These are phyloP conservation scores for Iberis pinnata DNA, from an alignment of 345 rosid species.

Conservation along the genomic window DNA sequence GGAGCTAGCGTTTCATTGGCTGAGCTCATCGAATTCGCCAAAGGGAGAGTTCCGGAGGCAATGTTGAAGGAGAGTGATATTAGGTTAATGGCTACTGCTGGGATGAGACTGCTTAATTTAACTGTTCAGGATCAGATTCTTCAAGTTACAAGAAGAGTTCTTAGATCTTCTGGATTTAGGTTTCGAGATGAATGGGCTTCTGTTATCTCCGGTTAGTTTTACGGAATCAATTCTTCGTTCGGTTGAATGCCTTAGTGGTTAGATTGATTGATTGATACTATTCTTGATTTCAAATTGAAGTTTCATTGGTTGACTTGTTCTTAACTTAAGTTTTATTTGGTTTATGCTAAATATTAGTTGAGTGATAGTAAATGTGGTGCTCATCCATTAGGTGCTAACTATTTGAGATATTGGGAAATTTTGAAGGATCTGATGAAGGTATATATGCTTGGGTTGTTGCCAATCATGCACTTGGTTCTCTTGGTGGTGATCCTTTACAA, in stretches of 20 bases:
- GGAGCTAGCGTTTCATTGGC: conserved; percentile 46
- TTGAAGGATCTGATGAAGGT: conserved; percentile 91
- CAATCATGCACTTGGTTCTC: conserved; percentile 66
- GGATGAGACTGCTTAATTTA: conserved; percentile 61
- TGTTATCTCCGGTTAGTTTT: conserved; percentile 65
- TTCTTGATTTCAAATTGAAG: neutral
- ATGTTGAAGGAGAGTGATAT: conserved; percentile 62
- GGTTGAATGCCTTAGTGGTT: neutral
- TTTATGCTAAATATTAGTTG: neutral
- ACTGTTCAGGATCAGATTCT: conserved; percentile 50
- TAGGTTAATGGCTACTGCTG: conserved; percentile 96
- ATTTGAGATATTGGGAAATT: neutral
- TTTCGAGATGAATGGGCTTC: conserved; percentile 67
- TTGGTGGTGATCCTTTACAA: conserved; percentile 66
- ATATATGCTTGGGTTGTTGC: conserved; percentile 92
- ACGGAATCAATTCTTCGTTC: neutral
- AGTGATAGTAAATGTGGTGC: neutral
- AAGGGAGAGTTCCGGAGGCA: conserved; percentile 45
- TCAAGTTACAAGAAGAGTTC: conserved; percentile 42
- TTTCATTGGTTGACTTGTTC: neutral
- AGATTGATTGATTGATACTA: neutral
- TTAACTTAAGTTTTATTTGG: neutral
- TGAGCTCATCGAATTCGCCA: conserved; percentile 61
- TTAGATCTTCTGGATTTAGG: conserved; percentile 57
- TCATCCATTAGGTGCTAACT: too few relatives aligned